Percentiles rank a stretch among this genome's conserved stretches.
These are phyloP conservation scores for Rhododendron mucronatum DNA, from an alignment of 148 eudicot species.

Conservation along the genomic window DNA sequence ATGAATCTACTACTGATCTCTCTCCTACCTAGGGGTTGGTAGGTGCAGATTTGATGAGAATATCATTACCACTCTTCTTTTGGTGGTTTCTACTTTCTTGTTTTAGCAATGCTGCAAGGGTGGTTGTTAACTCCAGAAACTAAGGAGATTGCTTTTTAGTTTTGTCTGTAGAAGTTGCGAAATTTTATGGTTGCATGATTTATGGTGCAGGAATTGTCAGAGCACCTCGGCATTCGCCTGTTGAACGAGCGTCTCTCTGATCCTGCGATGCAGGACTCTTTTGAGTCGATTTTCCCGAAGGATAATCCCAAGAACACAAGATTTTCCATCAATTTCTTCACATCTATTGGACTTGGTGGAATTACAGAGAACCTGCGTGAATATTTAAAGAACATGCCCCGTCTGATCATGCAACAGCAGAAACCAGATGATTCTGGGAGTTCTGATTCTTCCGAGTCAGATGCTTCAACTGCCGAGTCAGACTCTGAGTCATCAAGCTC, in stretches of 20 bases:
- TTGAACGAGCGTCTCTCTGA: conserved; percentile 76
- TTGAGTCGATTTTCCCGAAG: conserved; percentile 75
- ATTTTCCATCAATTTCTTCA: conserved; percentile 81
- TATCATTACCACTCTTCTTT: neutral
- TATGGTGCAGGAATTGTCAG: conserved; percentile 70
- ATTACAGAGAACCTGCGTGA: conserved; percentile 85
- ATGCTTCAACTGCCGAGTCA: conserved; percentile 15
- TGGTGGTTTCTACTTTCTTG: neutral
- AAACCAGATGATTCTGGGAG: conserved; percentile 47
- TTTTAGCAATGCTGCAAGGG: neutral
- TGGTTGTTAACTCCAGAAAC: neutral
- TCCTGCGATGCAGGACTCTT: conserved; percentile 66
- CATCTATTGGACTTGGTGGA: conserved; percentile 87
- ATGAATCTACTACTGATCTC: neutral
- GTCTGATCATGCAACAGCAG: conserved; percentile 86
- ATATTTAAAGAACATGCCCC: conserved; percentile 83
- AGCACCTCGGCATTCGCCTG: conserved; percentile 76
- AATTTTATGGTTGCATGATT: neutral
- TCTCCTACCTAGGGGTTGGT: neutral
- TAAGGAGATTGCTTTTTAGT: neutral
- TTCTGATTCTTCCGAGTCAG: conserved; percentile 26
- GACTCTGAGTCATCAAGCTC: conserved; percentile 46
- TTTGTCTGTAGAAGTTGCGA: neutral
- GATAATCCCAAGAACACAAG: conserved; percentile 83
- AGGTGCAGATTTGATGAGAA: neutral